Evolutionary conservation across 257 asterid species (phyloP), one percentile per base, ranked within the genome.

Genomic region (Voacanga thouarsii): DNA sequence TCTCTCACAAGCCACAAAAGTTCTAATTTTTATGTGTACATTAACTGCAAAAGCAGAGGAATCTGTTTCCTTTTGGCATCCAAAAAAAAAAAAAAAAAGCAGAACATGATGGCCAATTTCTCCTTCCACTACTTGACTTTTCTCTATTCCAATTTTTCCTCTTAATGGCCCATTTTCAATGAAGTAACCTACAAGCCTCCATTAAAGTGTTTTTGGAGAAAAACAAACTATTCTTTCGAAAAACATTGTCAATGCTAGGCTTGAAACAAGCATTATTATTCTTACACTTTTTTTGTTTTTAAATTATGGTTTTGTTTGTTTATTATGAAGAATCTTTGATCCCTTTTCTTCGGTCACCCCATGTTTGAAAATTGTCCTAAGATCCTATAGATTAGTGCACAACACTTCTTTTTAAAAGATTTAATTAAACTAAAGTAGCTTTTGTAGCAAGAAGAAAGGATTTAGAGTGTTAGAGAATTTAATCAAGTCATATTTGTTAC

Each of bases 401-500:
- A 56, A 45, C 63, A 19, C 79, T 43, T 44, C 49, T 76, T 64
- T 33, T 50, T 1, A 49, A 19, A 33, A 64, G 10, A 74, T 37
- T 39, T 30, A 49, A 21, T 41, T 23, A 43, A 23, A 33, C 53
- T 19, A 75, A 60, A 59, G 59, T 24, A 12, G 45, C 71, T 75
- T 75, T 75, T 59, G 71, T 65, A 75, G 67, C 78, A 7, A 33
- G 14, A 75, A 75, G 51, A 75, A 75, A 45, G 73, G 50, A 69
- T 69, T 69, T 19, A 21, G 4, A 68, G 19, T 23, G 18, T 6
- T 19, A 19, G 28, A 56, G 63, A 14, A 53, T 15, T 53, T 53
- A 66, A 33, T 33, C 37, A 33, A 33, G 37, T 33, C 37, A 33
- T 5, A 12, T 6, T 49, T 49, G 55, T 12, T 12, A n/a, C n/a